These are phyloP conservation scores for Aphanomyces stellatus DNA, from an alignment of 352 stramenopile species.

Conservation along the genomic window DNA sequence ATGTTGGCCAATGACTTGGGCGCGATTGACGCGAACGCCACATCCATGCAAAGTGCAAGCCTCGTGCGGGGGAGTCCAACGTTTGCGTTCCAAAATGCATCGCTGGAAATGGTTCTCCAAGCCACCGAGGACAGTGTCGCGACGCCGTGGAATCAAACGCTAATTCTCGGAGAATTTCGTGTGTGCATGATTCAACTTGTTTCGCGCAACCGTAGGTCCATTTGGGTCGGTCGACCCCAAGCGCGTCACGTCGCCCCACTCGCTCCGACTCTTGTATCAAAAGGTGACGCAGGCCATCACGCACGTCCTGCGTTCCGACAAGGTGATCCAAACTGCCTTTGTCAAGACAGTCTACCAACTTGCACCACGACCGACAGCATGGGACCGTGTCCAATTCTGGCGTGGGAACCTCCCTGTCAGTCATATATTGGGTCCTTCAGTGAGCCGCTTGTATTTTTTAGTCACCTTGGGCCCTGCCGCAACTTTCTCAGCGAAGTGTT, in stretches of 20 bases:
- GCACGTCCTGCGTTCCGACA: neutral
- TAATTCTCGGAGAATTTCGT: neutral
- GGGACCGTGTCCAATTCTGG: neutral
- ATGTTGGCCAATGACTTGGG: neutral
- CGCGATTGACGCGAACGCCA: neutral
- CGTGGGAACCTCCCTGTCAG: neutral
- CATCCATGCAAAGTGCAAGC: neutral
- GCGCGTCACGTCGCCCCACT: neutral
- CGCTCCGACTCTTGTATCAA: neutral
- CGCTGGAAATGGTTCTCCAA: neutral
- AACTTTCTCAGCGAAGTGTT: neutral
- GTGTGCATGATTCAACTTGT: neutral
- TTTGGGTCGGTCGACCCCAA: conserved; percentile 8
- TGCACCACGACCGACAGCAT: neutral
- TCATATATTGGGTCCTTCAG: neutral
- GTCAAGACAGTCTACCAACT: neutral
- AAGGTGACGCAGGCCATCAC: neutral
- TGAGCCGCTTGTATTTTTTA: neutral
- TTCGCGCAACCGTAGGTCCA: neutral
- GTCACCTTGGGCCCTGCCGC: neutral
- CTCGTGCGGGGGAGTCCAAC: neutral
- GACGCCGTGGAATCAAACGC: too few relatives aligned
- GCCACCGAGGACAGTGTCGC: neutral
- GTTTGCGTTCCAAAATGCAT: neutral
- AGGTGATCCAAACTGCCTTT: neutral